Conservation (phyloP, 2,329 filamentous ascomycete species). For the Scedosporium apiospermum region DNA sequence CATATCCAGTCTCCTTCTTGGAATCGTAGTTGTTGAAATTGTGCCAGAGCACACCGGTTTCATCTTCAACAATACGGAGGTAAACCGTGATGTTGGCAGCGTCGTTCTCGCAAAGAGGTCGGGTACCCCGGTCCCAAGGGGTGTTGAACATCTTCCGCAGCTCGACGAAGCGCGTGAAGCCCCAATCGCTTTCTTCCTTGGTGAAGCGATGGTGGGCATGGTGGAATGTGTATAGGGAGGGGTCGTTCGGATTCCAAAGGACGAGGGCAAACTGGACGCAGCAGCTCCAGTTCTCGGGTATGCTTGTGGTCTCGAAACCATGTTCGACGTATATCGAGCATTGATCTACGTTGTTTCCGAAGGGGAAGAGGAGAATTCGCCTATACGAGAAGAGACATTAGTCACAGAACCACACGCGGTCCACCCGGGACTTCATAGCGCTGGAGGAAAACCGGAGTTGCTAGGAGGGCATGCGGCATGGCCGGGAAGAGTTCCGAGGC, state of each 20-base stretch:
- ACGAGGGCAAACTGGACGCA: slow-evolving; percentile 94
- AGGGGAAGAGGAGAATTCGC: slow-evolving; percentile 93
- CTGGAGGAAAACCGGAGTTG: no score
- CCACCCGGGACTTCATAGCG: not conserved
- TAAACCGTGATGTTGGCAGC: slow-evolving; percentile 74
- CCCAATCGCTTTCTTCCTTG: slow-evolving; percentile 94
- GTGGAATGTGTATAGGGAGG: slow-evolving; percentile 73
- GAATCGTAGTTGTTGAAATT: slow-evolving; percentile 94
- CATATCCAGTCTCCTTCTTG: slow-evolving; percentile 97
- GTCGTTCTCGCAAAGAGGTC: slow-evolving; percentile 71
- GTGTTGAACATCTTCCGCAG: slow-evolving; percentile 74
- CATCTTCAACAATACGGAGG: slow-evolving; percentile 72
- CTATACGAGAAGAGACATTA: slow-evolving; percentile 30
- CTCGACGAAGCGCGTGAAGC: slow-evolving; percentile 94
- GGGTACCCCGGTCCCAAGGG: slow-evolving; percentile 58
- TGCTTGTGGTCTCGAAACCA: slow-evolving; percentile 64
- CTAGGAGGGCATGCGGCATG: not conserved
- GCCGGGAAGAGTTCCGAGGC: not conserved
- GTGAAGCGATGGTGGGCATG: slow-evolving; percentile 92
- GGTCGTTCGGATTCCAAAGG: slow-evolving; percentile 88
- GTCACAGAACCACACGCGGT: not conserved
- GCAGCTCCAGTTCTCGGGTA: slow-evolving; percentile 90
- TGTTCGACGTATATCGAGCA: slow-evolving; percentile 96
- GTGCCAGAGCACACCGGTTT: slow-evolving; percentile 83
- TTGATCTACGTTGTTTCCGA: slow-evolving; percentile 87